Evolutionary conservation across 1,139 yeast genomes (phyloP), one percentile per base, ranked within the genome.

Genomic region (Hyphopichia fennica): DNA sequence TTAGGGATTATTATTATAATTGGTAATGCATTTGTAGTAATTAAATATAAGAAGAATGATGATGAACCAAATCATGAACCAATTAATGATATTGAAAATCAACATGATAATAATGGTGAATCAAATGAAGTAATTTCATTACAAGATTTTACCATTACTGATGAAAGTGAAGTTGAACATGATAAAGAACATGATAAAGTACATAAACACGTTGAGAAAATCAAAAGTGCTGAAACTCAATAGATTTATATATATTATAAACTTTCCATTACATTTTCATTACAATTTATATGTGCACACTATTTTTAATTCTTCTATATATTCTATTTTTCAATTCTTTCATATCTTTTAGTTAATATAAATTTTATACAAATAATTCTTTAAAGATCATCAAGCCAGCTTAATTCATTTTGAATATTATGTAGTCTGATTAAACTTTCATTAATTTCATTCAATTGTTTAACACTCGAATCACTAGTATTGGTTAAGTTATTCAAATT

Each of bases 1-100:
- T 53, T 82, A 33, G 97, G 97, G 1, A 84, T 85, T 43, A 46
- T 73, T 0, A 67, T 89, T 33, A 87, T 89, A 49, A 61, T 87
- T 19, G 78, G 81, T 0, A 77, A 87, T 45, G 93, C 96, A 0
- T 61, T 79, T 17, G 65, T 77, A 38, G 83, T 86, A 13, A 69
- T 87, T 25, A 67, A 67, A 42, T 74, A 67, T 54, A 83, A 81
- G 54, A 36, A 41, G 9, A 41, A 40, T 18, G 46, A 43, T n/a
- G 49, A 40, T 31, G 31, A 46, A 23, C 32, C 40, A 2, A 27
- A 42, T 10, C 14, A 27, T 14, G 14, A 41, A 43, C 39, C 44
- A 32, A 25, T 50, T 43, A 17, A 36, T 16, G 47, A 44, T 45
- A 22, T 35, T 3, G 56, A 49, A 37, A 39, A 54, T 27, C 55